Evolutionary conservation across 2,329 filamentous ascomycete species (phyloP).

Genomic region (Lanzia echinophila): DNA sequence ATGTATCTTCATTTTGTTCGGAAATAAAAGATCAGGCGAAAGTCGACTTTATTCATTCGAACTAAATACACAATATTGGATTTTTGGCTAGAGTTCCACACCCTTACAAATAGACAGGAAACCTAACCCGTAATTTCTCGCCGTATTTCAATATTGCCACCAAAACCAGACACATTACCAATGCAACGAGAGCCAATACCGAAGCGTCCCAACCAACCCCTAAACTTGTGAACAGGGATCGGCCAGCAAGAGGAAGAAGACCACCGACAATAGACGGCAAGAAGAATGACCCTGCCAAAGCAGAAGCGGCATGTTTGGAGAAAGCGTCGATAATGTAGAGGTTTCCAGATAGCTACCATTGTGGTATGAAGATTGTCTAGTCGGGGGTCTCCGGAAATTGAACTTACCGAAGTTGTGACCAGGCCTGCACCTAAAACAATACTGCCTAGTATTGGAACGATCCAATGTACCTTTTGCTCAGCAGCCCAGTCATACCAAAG

Average conservation of each 20-base stretch:
- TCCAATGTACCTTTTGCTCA: slow-evolving; percentile 34
- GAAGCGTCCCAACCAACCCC: background rate
- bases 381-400: background rate
- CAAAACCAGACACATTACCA: background rate
- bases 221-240: background rate
- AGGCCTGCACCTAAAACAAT: background rate
- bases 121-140: background rate
- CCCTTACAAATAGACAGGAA: too few species aligned
- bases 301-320: background rate
- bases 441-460: slow-evolving; percentile 29
- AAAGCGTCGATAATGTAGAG: background rate
- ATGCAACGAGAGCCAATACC: background rate
- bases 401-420: background rate
- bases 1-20: too few species aligned
- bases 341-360: background rate
- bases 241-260: background rate
- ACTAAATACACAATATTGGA: too few species aligned
- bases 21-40: too few species aligned
- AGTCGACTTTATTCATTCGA: too few species aligned
- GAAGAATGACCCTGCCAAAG: background rate
- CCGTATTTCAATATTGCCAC: background rate
- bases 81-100: too few species aligned
- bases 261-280: background rate
- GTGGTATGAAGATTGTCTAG: background rate
- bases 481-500: slow-evolving; percentile 43